Percentiles rank a stretch among this genome's conserved stretches.
phyloP scores from a whole-genome alignment of 257 asterid genomes.

The Fraxinus cuspidata region DNA sequence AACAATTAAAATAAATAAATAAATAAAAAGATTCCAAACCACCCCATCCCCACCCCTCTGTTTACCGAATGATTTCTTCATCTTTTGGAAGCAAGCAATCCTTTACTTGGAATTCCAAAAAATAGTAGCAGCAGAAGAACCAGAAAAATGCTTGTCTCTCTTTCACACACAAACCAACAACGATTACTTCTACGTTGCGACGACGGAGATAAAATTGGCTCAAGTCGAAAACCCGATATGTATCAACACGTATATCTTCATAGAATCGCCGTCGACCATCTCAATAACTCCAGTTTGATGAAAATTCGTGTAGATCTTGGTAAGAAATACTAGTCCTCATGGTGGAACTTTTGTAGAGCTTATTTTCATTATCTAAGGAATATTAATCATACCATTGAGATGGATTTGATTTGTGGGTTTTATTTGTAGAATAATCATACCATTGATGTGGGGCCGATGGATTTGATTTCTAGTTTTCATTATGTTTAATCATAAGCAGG shows the following conservation, averaged over 20 bases:
- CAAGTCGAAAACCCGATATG: slow-evolving; percentile 37
- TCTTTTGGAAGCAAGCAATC: too few species aligned
- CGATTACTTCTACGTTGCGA: slow-evolving; percentile 66
- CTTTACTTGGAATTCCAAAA: too few species aligned
- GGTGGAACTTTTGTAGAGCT: slow-evolving; percentile 26
- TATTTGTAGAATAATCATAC: slow-evolving; percentile 26
- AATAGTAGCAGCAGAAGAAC: too few species aligned
- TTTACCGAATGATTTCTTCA: too few species aligned
- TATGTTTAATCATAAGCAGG: slow-evolving; percentile 27
- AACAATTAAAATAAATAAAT: too few species aligned
- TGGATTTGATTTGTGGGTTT: slow-evolving; percentile 29
- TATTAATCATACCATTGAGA: slow-evolving; percentile 30
- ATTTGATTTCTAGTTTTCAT: slow-evolving; percentile 37
- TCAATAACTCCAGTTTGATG: slow-evolving; percentile 34
- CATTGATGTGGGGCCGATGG: slow-evolving; percentile 42
- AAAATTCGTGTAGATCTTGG: slow-evolving; percentile 72
- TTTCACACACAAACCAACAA: too few species aligned
- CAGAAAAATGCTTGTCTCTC: too few species aligned
- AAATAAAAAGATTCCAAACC: too few species aligned
- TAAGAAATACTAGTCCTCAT: slow-evolving; percentile 64
- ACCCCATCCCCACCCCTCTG: too few species aligned
- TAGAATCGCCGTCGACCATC: slow-evolving; percentile 47
- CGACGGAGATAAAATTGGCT: slow-evolving; percentile 53
- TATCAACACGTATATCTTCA: slow-evolving; percentile 57
- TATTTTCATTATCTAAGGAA: slow-evolving; percentile 23